Base-by-base conservation (phyloP, 345 rosid species). In the Hypericum androsaemum region DNA sequence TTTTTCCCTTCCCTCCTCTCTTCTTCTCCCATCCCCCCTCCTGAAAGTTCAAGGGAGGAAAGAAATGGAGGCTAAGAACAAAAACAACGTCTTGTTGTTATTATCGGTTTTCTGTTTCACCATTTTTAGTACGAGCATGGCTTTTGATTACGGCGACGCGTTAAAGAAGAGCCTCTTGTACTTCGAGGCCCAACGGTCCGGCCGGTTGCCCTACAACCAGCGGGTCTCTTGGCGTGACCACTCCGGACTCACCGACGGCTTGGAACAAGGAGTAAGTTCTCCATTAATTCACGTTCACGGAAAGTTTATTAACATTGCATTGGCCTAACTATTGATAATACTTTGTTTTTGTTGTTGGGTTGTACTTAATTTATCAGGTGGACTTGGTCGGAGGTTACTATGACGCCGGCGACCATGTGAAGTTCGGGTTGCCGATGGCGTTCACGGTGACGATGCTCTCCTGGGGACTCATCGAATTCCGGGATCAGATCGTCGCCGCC, bases 181-280 rank as follows among this genome's bases (percentile, higher is more conserved):
- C 62, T 68, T 68, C 36, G 72, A 68, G 48, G 45, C 72, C 2
- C 67, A 68, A 42, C 67, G 72, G 39, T 68, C 72, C n/a, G 72
- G 72, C 35, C 67, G 64, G 13, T 39, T 68, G 14, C 72, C 72
- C 6, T 39, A 62, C 56, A 58, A 49, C 48, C 72, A 68, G 14
- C 54, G 72, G 3, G 60, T 58, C 58, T 11, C 59, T n/a, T 68
- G 72, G 72, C 67, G 72, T 5, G 55, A 68, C 53, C 67, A 68
- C 44, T 68, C 72, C 6, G 72, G 60, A 13, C 72, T 62, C 60
- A 58, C 59, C 9, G 72, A 68, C 11, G 72, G 67, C 57, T 32
- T 68, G 42, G 63, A 62, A 53, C 72, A 68, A 48, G 72, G 72
- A 39, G 67, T 6, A 50, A 12, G 41, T 36, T 5, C 13, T 12